Evolutionary conservation across 169 alveolate species (phyloP).

Genomic region (Theileria orientalis): DNA sequence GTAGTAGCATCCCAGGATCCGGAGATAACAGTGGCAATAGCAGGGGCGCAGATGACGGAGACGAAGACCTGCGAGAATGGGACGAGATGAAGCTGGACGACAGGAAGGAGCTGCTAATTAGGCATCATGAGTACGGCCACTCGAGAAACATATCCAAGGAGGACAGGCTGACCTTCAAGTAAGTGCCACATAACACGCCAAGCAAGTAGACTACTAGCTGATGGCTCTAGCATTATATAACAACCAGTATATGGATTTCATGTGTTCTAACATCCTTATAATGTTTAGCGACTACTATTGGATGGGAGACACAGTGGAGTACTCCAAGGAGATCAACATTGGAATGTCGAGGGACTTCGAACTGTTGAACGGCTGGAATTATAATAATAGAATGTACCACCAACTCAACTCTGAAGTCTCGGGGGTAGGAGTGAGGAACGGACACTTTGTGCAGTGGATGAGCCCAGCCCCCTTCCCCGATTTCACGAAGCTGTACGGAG

Average conservation of each 20-base stretch:
- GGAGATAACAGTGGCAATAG: too few species aligned
- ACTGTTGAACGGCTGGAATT: slow-evolving; percentile 7
- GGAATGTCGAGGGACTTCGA: slow-evolving; percentile 2
- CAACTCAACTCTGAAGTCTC: slow-evolving; percentile 13
- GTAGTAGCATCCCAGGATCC: too few species aligned
- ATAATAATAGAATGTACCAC: neutral
- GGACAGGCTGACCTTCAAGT: slow-evolving; percentile 10
- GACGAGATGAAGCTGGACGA: slow-evolving; percentile 23
- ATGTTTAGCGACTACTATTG: slow-evolving; percentile 1
- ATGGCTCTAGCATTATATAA: too few species aligned
- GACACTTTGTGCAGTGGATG: slow-evolving; percentile 84
- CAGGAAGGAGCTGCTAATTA: slow-evolving; percentile 1
- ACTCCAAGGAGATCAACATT: slow-evolving; percentile 3
- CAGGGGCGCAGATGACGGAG: too few species aligned
- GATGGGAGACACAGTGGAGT: neutral
- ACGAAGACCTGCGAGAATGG: too few species aligned
- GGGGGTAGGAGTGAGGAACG: slow-evolving; percentile 80
- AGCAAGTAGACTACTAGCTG: neutral
- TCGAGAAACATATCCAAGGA: slow-evolving; percentile 17
- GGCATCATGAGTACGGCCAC: slow-evolving; percentile 11
- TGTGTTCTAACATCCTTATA: neutral
- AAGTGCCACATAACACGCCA: neutral
- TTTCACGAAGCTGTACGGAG: slow-evolving; percentile 79
- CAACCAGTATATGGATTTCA: neutral
- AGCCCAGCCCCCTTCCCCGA: slow-evolving; percentile 76